A percentile compares a stretch with the other conserved stretches of the same genome.
Evolutionary conservation across 73 alveolate species (phyloP).

Genomic region (Paramecium pentaurelia): DNA sequence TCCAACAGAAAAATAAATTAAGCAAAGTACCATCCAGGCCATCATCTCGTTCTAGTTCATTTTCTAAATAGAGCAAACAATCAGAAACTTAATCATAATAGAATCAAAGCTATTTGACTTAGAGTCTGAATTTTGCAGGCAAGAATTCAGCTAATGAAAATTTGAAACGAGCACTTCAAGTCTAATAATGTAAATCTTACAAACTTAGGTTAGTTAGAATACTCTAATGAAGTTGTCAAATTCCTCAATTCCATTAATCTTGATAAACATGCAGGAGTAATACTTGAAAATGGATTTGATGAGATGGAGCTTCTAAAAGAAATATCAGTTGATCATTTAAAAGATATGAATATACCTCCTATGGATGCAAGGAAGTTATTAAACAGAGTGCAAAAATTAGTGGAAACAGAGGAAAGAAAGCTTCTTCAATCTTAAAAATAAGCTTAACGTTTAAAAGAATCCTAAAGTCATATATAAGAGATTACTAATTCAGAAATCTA

Average conservation of each 20-base stretch:
- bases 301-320: conserved; percentile 27
- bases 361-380: not conserved
- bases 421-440: not conserved
- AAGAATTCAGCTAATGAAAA: not conserved
- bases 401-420: not conserved
- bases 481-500: not conserved
- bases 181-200: not conserved
- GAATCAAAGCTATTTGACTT: not conserved
- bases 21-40: not conserved
- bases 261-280: not conserved
- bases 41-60: not conserved
- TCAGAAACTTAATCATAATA: not conserved
- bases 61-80: not conserved
- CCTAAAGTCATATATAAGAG: not conserved
- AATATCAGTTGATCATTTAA: not conserved
- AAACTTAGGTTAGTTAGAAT: conserved; percentile 1
- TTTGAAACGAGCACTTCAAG: conserved; percentile 6
- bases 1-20: not conserved
- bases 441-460: not conserved
- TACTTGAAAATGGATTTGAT: conserved; percentile 40
- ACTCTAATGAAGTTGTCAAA: conserved; percentile 26
- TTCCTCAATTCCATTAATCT: not conserved
- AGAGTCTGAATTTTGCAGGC: not conserved
- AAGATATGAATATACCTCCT: conserved; percentile 34
- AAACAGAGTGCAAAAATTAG: not conserved